A percentile compares a stretch with the other conserved stretches of the same genome.
Conservation (phyloP, 1,284 basidiomycete genomes). For the Sparassis latifolia region DNA sequence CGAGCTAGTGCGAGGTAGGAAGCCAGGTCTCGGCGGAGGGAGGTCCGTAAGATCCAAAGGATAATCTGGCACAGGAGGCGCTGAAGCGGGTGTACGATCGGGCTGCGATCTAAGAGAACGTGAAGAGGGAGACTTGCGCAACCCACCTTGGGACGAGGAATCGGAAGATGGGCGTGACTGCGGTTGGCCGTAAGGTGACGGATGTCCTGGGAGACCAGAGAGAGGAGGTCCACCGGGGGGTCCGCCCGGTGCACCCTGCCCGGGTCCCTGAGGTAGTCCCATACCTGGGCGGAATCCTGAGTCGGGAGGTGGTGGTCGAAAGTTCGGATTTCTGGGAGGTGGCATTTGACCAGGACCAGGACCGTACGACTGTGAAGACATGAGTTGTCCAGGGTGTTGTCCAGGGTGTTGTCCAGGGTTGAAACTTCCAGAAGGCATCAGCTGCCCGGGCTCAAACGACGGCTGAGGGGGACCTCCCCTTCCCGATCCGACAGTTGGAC, state of each 20-base stretch:
- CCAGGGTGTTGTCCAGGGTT: no score
- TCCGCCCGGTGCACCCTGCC: conserved; percentile 1
- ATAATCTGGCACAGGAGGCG: conserved; percentile 37
- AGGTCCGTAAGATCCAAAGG: conserved; percentile 18
- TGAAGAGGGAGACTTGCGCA: conserved; percentile 56
- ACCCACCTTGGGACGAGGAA: conserved; percentile 27
- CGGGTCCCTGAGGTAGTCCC: conserved; percentile 10
- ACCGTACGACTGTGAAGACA: no score
- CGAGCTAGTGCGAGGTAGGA: conserved; percentile 25
- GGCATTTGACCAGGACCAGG: no score
- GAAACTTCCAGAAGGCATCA: conserved; percentile 4
- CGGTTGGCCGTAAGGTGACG: conserved; percentile 9
- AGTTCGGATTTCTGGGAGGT: conserved; percentile 1
- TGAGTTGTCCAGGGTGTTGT: no score
- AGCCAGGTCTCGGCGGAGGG: conserved; percentile 23
- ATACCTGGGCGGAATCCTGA: conserved; percentile 6
- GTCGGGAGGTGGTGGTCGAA: conserved; percentile 1
- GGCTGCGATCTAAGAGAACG: conserved; percentile 54
- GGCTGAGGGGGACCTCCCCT: background rate
- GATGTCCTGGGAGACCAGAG: conserved; percentile 1
- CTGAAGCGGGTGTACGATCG: conserved; percentile 29
- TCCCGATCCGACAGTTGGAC: no score
- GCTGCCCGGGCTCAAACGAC: conserved; percentile 14
- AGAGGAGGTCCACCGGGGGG: conserved; percentile 5
- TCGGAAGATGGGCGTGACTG: conserved; percentile 33